Conservation (phyloP, 345 rosid genomes). For the Acer saccharum region DNA sequence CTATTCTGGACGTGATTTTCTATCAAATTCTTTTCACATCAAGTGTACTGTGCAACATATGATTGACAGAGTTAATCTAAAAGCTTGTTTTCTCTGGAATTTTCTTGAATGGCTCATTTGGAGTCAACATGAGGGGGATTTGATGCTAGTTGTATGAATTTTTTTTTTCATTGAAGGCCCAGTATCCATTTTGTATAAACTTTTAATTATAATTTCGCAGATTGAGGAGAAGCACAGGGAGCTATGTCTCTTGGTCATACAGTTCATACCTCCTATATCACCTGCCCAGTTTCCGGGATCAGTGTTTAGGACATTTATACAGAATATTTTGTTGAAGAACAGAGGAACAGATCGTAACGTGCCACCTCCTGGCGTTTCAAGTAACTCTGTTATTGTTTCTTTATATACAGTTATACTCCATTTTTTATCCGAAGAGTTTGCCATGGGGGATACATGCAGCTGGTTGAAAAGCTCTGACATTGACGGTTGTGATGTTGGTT, state of each 20-base stretch:
- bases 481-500: constrained; percentile 53
- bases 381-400: constrained; percentile 87
- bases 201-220: constrained; percentile 36
- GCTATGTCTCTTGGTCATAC: constrained; percentile 88
- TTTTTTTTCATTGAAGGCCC: not conserved
- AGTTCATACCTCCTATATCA: constrained; percentile 72
- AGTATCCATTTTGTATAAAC: not conserved
- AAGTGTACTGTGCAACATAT: not conserved
- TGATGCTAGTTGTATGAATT: not conserved
- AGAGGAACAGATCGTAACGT: constrained; percentile 82
- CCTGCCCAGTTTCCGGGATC: constrained; percentile 91
- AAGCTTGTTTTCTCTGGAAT: constrained; percentile 1
- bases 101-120: not conserved
- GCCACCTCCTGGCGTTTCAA: constrained; percentile 82
- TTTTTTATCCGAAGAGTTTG: constrained; percentile 89
- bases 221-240: constrained; percentile 96
- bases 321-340: constrained; percentile 81
- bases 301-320: constrained; percentile 80
- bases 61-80: not conserved
- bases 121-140: not conserved
- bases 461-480: constrained; percentile 60
- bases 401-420: constrained; percentile 82
- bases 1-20: not conserved
- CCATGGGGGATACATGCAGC: constrained; percentile 46
- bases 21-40: not conserved